These are phyloP conservation scores for Acorus calamus DNA, from an alignment of 106 monocot genomes.

Conservation along the genomic window DNA sequence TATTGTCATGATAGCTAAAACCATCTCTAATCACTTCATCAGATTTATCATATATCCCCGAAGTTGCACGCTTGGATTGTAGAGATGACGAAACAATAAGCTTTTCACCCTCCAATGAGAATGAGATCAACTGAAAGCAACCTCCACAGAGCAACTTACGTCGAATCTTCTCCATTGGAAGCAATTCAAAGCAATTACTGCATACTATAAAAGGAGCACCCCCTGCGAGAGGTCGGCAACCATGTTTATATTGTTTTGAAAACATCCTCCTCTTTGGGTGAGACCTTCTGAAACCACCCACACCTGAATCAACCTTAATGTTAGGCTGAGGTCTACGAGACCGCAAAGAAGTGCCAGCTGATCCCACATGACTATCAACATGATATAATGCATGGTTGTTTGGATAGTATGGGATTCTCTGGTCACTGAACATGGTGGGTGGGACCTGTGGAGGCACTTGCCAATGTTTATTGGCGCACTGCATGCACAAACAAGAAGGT, in stretches of 20 bases:
- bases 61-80: constrained; percentile 5
- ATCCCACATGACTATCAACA: constrained; percentile 24
- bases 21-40: constrained; percentile 8
- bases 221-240: constrained; percentile 56
- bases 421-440: constrained; percentile 13
- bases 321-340: constrained; percentile 17
- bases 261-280: constrained; percentile 10
- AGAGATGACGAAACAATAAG: constrained; percentile 21
- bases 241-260: constrained; percentile 24
- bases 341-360: constrained; percentile 16
- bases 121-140: constrained; percentile 53
- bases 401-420: constrained; percentile 26
- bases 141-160: constrained; percentile 65
- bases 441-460: constrained; percentile 22
- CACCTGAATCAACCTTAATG: not conserved
- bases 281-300: too few species aligned
- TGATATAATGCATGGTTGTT: constrained; percentile 31
- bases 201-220: constrained; percentile 84
- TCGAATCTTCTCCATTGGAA: constrained; percentile 26
- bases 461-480: constrained; percentile 47
- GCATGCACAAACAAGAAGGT: constrained; percentile 48
- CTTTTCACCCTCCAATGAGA: constrained; percentile 52
- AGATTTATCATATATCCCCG: constrained; percentile 9
- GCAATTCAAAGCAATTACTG: constrained; percentile 64
- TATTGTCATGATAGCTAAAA: constrained; percentile 2